Evolutionary conservation across 257 asterid genomes (phyloP), one percentile per base, ranked within the genome.

Genomic region (Jacaranda mimosifolia): DNA sequence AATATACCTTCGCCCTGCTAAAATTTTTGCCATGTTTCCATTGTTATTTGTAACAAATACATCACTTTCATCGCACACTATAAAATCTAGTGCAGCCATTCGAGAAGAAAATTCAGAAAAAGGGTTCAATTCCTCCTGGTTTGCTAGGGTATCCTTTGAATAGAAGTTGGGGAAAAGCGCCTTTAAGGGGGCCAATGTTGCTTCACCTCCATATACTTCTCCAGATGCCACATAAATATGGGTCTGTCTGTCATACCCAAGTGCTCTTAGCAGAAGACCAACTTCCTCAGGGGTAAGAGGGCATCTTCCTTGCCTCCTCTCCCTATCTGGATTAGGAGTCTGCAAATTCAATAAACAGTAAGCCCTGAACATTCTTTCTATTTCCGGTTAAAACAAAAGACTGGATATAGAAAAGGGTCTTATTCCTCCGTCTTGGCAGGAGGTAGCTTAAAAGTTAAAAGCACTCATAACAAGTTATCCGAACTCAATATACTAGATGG

Each of bases 251-350:
- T 89, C 92, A 53, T 90, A 96, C 51, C 99, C 99, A 84, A 96
- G 98, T 63, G 97, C 97, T 82, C 96, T 87, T 73, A 96, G 84
- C 90, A 96, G 84, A 83, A 91, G 90, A 64, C 99, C 99, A 42
- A 91, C 97, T 91, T 96, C 99, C 87, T 91, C 94, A 46, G 99
- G 99, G 59, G 97, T 91, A 60, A 96, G 93, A 68, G 99, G 98
- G 83, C 99, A 96, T 74, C 92, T 88, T 82, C 99, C 99, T 84
- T 91, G 98, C 87, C 98, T 85, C 80, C 99, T 90, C 68, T 84
- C 97, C 81, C 86, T 90, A 18, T 96, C 98, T 11, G 99, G 99
- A 81, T 96, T 89, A 82, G 88, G 80, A 76, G 17, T 86, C 99
- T 96, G 93, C 83, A 88, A 74, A 79, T 82, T 17, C 52, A 81